Base-by-base conservation (phyloP, 2,329 filamentous ascomycete genomes). In the Didymella glomerata region DNA sequence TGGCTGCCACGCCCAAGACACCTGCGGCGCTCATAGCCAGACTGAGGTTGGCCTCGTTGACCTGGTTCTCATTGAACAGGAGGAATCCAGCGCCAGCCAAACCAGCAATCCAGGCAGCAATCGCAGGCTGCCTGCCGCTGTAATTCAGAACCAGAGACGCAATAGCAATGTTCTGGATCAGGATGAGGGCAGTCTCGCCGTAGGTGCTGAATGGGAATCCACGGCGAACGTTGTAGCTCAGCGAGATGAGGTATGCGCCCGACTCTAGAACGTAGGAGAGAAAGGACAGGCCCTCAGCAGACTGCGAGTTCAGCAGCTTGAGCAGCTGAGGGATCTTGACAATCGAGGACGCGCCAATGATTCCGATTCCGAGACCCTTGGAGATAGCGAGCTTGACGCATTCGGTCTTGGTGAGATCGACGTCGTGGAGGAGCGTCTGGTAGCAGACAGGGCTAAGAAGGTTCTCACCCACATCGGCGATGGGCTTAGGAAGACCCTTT, bases 291-390 rank as follows among this genome's bases (percentile, higher is more conserved):
- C 95, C 95, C 44, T 87, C 86, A 27, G 93, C 88, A 48, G 92
- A 97, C 71, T 88, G 86, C 47, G 92, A 93, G 73, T 84, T 84
- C 72, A 95, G 80, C 50, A 99, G 88, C 83, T 99, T 99, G 77
- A 97, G 79, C 75, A 99, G 94, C 83, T 99, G 95, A 0, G 95
- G 95, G 25, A 99, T 88, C 82, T 99, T 99, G 82, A 99, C 93
- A 70, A 98, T 88, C 54, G 91, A 89, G 27, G 91, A 93, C 52
- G 93, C 92, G 67, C 86, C 90, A 74, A 99, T 93, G 80, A 99
- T 99, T 76, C 89, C 95, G 68, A 98, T 89, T 57, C 95, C 94
- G 16, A 99, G 88, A 3, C 85, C 92, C 82, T 99, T 99, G 73
- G 91, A 96, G 74, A 98, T 86, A 68, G 88, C 93, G 50, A 97